These are phyloP conservation scores for Trifolium dubium DNA, from an alignment of 306 rosid species.

Conservation along the genomic window DNA sequence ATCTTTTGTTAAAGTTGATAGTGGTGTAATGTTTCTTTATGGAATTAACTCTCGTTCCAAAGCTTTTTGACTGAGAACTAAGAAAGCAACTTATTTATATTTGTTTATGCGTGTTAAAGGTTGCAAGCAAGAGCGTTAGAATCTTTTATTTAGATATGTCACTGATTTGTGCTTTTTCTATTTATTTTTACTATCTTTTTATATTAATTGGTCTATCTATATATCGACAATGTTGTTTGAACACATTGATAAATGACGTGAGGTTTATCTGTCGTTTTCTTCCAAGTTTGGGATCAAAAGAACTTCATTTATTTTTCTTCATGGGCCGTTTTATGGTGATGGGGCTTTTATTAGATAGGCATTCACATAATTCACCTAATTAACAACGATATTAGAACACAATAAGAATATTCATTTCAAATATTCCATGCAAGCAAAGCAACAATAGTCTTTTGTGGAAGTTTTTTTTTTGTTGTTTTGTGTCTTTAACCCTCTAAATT, in stretches of 20 bases:
- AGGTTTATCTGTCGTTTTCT: constrained; percentile 35
- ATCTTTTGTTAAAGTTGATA: constrained; percentile 27
- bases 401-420: background rate
- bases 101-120: constrained; percentile 28
- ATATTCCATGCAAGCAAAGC: constrained; percentile 27
- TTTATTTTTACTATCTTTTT: constrained; percentile 25
- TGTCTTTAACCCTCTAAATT: too few species aligned
- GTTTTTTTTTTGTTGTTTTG: constrained; percentile 17
- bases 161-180: background rate
- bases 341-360: background rate
- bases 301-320: constrained; percentile 31
- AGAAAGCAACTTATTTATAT: constrained; percentile 29
- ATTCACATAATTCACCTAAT: constrained; percentile 22
- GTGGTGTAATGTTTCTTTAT: constrained; percentile 17
- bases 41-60: background rate
- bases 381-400: background rate
- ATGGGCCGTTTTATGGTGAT: constrained; percentile 25
- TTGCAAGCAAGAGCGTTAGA: constrained; percentile 30
- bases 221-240: constrained; percentile 33
- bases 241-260: constrained; percentile 38
- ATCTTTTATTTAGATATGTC: constrained; percentile 35
- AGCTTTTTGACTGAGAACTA: constrained; percentile 39
- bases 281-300: constrained; percentile 1
- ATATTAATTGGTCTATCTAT: constrained; percentile 27
- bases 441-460: constrained; percentile 3